phyloP scores from a whole-genome alignment of 1,284 basidiomycete genomes.

The Apiotrichum brassicae region DNA sequence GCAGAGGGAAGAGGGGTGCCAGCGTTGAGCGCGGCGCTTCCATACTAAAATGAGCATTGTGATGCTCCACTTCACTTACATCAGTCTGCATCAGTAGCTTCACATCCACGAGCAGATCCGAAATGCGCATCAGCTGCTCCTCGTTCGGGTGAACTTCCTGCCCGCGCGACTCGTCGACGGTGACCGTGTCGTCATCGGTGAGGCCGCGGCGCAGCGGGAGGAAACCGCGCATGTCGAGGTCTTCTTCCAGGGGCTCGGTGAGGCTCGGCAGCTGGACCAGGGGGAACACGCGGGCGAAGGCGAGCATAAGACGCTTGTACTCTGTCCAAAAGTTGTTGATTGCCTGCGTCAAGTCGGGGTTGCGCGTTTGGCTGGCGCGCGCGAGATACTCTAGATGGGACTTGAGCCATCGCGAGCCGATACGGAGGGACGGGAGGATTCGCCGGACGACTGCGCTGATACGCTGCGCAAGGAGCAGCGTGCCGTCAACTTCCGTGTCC shows the following conservation, averaged over 20 bases:
- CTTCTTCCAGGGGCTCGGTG: constrained; percentile 73
- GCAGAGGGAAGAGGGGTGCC: constrained; percentile 5
- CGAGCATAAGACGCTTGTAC: constrained; percentile 63
- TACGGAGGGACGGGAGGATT: constrained; percentile 76
- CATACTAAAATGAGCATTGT: constrained; percentile 5
- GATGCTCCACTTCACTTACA: constrained; percentile 28
- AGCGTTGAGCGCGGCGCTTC: constrained; percentile 1
- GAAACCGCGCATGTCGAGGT: constrained; percentile 83
- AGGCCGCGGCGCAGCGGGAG: constrained; percentile 63
- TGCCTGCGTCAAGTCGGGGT: constrained; percentile 22
- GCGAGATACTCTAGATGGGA: constrained; percentile 67
- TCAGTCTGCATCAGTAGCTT: constrained; percentile 43
- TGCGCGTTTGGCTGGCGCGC: constrained; percentile 20
- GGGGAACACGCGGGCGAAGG: constrained; percentile 66
- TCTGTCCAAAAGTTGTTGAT: constrained; percentile 61
- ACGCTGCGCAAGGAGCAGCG: constrained; percentile 56
- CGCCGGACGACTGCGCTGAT: constrained; percentile 82
- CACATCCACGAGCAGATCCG: constrained; percentile 75
- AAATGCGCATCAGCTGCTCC: constrained; percentile 87
- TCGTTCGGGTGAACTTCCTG: constrained; percentile 71
- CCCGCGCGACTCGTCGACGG: neutral
- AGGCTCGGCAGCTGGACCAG: constrained; percentile 58
- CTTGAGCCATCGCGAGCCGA: constrained; percentile 82
- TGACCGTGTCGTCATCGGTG: constrained; percentile 26
- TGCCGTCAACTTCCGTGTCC: constrained; percentile 44